A percentile compares a stretch with the other conserved stretches of the same genome.
These are phyloP conservation scores for Populus simonii DNA, from an alignment of 345 rosid genomes.

Conservation along the genomic window DNA sequence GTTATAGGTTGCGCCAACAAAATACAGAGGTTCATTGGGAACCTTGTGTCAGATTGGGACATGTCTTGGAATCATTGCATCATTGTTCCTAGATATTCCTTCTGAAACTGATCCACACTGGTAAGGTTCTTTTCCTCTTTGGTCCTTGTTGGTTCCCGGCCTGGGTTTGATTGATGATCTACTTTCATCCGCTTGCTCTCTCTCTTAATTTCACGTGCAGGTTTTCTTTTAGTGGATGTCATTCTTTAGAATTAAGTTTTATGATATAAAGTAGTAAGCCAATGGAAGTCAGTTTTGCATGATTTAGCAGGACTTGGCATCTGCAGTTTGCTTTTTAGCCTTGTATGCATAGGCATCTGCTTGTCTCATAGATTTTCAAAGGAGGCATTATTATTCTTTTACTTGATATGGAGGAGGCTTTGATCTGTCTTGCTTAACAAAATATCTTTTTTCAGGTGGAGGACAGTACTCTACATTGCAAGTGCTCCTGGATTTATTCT, in stretches of 20 bases:
- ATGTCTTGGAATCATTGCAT: constrained; percentile 67
- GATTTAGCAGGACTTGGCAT: background rate
- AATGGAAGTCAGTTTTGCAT: background rate
- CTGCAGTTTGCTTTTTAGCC: background rate
- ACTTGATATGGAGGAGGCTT: background rate
- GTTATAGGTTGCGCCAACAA: constrained; percentile 70
- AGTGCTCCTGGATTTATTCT: constrained; percentile 57
- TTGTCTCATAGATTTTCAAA: background rate
- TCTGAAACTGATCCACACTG: constrained; percentile 70
- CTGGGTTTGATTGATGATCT: constrained; percentile 4
- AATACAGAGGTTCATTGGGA: constrained; percentile 71
- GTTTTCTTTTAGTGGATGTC: background rate
- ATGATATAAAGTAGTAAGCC: background rate
- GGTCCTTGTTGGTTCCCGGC: background rate
- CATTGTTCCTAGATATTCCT: constrained; percentile 48
- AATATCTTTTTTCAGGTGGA: constrained; percentile 59
- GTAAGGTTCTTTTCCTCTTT: constrained; percentile 37
- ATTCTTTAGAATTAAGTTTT: background rate
- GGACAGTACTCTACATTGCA: constrained; percentile 62
- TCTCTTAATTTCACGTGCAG: background rate
- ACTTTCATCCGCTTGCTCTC: background rate
- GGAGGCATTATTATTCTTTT: background rate
- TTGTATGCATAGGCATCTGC: background rate
- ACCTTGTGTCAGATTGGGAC: constrained; percentile 64
- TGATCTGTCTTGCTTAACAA: background rate